Percentiles rank a stretch among this genome's conserved stretches.
These are phyloP conservation scores for Termitomyces bulborhizus DNA, from an alignment of 768 basidiomycete genomes.

Conservation along the genomic window DNA sequence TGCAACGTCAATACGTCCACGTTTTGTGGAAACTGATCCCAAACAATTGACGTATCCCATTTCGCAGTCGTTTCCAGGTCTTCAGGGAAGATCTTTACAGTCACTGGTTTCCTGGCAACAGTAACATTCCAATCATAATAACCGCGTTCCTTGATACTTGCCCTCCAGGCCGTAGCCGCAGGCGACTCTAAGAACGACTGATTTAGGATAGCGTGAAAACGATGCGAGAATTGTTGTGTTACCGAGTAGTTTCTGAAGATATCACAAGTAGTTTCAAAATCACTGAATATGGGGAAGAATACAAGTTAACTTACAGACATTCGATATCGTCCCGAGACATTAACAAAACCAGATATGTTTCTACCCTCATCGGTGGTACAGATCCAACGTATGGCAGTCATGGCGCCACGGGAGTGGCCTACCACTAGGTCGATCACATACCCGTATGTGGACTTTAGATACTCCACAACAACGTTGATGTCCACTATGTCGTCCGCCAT, in stretches of 20 bases:
- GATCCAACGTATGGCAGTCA: constrained; percentile 66
- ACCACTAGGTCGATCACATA: constrained; percentile 68
- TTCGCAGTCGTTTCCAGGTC: constrained; percentile 56
- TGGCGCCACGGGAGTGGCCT: constrained; percentile 73
- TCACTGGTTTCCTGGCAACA: constrained; percentile 59
- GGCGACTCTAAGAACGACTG: constrained; percentile 19
- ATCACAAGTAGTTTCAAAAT: neutral
- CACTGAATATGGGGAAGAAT: neutral
- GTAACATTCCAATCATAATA: constrained; percentile 56
- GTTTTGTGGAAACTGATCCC: constrained; percentile 56
- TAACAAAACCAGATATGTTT: constrained; percentile 56
- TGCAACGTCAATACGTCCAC: constrained; percentile 74
- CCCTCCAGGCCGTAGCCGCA: constrained; percentile 33
- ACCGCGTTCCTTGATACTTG: constrained; percentile 49
- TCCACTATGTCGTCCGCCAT: constrained; percentile 61
- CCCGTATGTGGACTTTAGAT: constrained; percentile 51
- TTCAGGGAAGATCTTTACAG: constrained; percentile 46
- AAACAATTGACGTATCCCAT: constrained; percentile 65
- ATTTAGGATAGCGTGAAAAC: neutral
- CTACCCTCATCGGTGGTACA: constrained; percentile 55
- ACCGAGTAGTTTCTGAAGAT: constrained; percentile 38
- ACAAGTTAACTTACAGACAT: constrained; percentile 55
- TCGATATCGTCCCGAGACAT: constrained; percentile 71
- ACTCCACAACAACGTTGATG: constrained; percentile 55
- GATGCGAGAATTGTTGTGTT: constrained; percentile 5